Evolutionary conservation across 768 basidiomycete genomes (phyloP).

Genomic region (Tricholoma sp.): DNA sequence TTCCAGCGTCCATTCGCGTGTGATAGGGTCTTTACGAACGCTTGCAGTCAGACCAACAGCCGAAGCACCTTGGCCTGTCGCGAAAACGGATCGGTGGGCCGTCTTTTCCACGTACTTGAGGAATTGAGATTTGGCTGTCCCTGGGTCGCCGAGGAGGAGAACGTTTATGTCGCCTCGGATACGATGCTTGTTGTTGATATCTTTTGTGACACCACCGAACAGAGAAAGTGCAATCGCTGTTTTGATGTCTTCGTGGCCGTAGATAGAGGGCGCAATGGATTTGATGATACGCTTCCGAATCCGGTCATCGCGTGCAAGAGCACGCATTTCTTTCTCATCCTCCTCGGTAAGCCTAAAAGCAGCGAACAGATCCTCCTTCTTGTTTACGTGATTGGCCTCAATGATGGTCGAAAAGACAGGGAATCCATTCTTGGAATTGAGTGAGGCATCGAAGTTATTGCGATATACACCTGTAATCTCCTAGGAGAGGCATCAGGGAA

Average conservation of each 20-base stretch:
- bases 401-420: constrained; percentile 98
- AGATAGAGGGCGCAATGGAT: constrained; percentile 97
- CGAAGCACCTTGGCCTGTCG: constrained; percentile 96
- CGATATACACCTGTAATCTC: constrained; percentile 98
- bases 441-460: constrained; percentile 97
- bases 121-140: constrained; percentile 99
- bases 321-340: constrained; percentile 89
- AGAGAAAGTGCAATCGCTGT: constrained; percentile 93
- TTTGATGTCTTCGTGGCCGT: constrained; percentile 99
- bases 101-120: constrained; percentile 99
- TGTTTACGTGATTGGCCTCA: constrained; percentile 98
- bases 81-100: constrained; percentile 94
- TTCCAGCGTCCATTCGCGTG: constrained; percentile 97
- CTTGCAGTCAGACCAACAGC: constrained; percentile 98
- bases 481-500: constrained; percentile 31
- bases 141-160: constrained; percentile 93
- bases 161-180: constrained; percentile 99
- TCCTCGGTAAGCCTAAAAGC: constrained; percentile 97
- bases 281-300: constrained; percentile 98
- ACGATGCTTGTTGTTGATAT: constrained; percentile 93
- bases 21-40: constrained; percentile 97
- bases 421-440: constrained; percentile 98
- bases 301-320: constrained; percentile 84
- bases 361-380: constrained; percentile 99
- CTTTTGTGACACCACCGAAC: constrained; percentile 91